Conservation (phyloP, 164 flowering plant genomes). For the Magnolia kwangsiensis region DNA sequence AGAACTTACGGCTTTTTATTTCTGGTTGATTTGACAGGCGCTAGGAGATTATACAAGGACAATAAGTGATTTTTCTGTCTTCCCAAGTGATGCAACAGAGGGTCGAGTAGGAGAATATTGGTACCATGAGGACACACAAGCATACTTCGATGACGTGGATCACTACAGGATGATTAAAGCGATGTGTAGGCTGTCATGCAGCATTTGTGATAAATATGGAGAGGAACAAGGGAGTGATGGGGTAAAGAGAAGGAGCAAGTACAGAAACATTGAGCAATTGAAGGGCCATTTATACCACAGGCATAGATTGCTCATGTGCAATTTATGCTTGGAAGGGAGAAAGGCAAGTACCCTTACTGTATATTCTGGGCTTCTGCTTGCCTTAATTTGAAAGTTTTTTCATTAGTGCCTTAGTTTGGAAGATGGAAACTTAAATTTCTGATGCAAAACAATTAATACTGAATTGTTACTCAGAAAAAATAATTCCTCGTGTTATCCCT, state of each 20-base stretch:
- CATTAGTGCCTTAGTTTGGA: background rate
- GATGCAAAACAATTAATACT: background rate
- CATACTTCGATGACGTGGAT: conserved; percentile 80
- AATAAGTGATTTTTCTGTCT: conserved; percentile 62
- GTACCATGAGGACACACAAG: conserved; percentile 87
- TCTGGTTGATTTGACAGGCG: conserved; percentile 46
- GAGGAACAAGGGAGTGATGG: conserved; percentile 48
- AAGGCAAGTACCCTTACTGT: conserved; percentile 42
- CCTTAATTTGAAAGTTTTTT: background rate
- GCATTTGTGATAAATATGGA: conserved; percentile 63
- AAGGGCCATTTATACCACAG: conserved; percentile 75
- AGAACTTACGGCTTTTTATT: background rate
- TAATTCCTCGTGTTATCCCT: background rate
- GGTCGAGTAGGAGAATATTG: conserved; percentile 68
- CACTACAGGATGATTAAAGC: conserved; percentile 93
- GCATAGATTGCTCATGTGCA: conserved; percentile 78
- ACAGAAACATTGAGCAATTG: conserved; percentile 70
- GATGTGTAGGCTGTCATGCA: conserved; percentile 92
- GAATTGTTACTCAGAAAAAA: too few species aligned
- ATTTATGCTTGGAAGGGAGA: conserved; percentile 86
- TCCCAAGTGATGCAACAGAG: conserved; percentile 62
- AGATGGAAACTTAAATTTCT: background rate
- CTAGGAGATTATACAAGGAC: conserved; percentile 80
- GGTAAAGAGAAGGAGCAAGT: conserved; percentile 44
- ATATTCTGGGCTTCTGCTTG: background rate